A percentile compares a stretch with the other conserved stretches of the same genome.
phyloP scores from a whole-genome alignment of 2,329 filamentous ascomycete species.

The Trichoderma arundinaceum region DNA sequence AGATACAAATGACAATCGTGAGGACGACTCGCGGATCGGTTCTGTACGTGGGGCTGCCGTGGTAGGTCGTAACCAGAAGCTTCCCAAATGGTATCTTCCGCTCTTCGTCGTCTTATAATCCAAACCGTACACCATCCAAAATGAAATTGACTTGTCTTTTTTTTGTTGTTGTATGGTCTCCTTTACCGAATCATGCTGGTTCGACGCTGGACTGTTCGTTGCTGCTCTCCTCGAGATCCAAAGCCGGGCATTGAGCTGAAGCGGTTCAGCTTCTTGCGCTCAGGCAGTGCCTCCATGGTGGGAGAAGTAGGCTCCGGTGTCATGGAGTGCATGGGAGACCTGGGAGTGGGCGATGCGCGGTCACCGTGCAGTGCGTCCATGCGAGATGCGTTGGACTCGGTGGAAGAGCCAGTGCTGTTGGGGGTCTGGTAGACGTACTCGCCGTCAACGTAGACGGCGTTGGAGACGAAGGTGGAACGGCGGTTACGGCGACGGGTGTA shows the following conservation, averaged over 20 bases:
- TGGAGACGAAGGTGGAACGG: conserved; percentile 86
- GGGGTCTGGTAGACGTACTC: conserved; percentile 85
- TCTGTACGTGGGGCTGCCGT: conserved; percentile 12
- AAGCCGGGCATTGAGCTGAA: conserved; percentile 64
- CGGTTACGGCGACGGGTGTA: conserved; percentile 88
- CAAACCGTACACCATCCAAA: conserved; percentile 37
- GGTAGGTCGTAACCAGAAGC: conserved; percentile 31
- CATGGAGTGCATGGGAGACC: conserved; percentile 37
- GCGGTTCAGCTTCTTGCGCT: conserved; percentile 59
- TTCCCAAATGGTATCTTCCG: conserved; percentile 20
- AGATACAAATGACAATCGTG: conserved; percentile 27
- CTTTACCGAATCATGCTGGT: conserved; percentile 48
- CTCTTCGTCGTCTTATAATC: conserved; percentile 34
- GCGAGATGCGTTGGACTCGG: conserved; percentile 49
- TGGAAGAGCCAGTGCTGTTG: conserved; percentile 62
- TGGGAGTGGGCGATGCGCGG: conserved; percentile 34
- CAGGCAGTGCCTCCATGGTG: conserved; percentile 40
- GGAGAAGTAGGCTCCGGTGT: conserved; percentile 34
- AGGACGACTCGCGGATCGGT: conserved; percentile 8
- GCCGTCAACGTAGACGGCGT: conserved; percentile 90
- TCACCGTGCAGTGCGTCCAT: conserved; percentile 48
- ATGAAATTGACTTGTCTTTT: conserved; percentile 9
- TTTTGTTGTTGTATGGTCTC: not conserved
- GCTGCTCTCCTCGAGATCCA: conserved; percentile 47
- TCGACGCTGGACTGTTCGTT: conserved; percentile 50